Conservation (phyloP, 352 stramenopile species). For the Globisporangium megalacanthum region DNA sequence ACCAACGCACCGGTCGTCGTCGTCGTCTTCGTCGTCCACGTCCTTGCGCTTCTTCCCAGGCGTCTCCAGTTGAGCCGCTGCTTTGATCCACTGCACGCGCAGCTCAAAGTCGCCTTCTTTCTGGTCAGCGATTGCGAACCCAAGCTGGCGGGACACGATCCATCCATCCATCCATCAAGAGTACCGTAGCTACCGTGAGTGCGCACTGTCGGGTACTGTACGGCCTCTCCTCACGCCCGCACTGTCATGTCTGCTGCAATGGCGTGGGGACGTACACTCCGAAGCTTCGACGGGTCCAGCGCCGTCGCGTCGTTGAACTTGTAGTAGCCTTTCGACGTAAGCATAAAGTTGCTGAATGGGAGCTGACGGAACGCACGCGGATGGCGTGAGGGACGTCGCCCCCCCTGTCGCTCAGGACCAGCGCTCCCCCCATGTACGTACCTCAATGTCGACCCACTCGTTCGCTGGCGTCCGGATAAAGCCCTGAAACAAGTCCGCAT, state of each 20-base stretch:
- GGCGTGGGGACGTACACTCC: constrained; percentile 37
- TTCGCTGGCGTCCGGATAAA: constrained; percentile 78
- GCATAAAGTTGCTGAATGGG: constrained; percentile 71
- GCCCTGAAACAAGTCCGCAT: constrained; percentile 24
- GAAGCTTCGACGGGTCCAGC: constrained; percentile 70
- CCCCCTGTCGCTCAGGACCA: no score
- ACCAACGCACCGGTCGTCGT: constrained; percentile 1
- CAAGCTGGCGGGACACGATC: constrained; percentile 36
- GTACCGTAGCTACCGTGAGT: no score
- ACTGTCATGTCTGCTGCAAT: background rate
- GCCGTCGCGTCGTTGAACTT: constrained; percentile 73
- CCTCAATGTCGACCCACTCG: constrained; percentile 80
- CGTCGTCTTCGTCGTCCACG: constrained; percentile 24
- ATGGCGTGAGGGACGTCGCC: no score
- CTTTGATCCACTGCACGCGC: constrained; percentile 84
- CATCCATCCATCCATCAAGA: background rate
- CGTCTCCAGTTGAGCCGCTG: constrained; percentile 54
- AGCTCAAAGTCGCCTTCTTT: constrained; percentile 85
- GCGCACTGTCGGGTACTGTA: no score
- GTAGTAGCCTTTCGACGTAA: constrained; percentile 79
- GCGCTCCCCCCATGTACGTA: constrained; percentile 14
- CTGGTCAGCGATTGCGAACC: constrained; percentile 81
- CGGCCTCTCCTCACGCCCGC: no score
- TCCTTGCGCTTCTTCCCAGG: constrained; percentile 16
- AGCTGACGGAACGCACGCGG: constrained; percentile 26